Conservation (phyloP, 495 filamentous ascomycete species). For the Daldinia vernicosa region DNA sequence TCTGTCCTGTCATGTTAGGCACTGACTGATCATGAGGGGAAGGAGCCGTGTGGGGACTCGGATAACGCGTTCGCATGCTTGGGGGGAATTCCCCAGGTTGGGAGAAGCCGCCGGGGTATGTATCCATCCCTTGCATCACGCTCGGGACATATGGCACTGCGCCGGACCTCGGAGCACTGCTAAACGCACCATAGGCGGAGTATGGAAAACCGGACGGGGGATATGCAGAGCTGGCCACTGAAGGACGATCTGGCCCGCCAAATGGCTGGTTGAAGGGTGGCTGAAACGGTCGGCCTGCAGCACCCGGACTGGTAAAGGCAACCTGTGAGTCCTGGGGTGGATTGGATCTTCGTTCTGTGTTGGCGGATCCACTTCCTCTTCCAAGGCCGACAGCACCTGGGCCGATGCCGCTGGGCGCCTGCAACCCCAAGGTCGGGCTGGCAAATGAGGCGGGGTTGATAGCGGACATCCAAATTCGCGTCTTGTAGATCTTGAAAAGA, state of each 20-base stretch:
- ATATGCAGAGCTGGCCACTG: conserved; percentile 48
- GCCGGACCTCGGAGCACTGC: conserved; percentile 49
- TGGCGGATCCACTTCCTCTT: conserved; percentile 48
- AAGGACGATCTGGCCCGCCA: conserved; percentile 47
- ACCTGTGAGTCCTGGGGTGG: conserved; percentile 54
- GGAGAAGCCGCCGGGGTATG: conserved; percentile 54
- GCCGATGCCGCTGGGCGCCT: conserved; percentile 69
- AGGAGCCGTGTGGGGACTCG: conserved; percentile 48
- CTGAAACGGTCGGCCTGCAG: conserved; percentile 51
- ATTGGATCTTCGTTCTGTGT: conserved; percentile 59
- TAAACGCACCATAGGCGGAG: conserved; percentile 58
- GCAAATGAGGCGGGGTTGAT: conserved; percentile 98
- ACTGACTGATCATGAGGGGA: conserved; percentile 52
- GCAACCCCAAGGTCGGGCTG: conserved; percentile 77
- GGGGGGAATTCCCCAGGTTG: conserved; percentile 52
- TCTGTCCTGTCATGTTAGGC: conserved; percentile 47
- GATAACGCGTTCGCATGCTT: conserved; percentile 54
- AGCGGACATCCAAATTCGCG: conserved; percentile 98
- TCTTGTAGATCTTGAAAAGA: conserved; percentile 98
- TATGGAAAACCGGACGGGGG: conserved; percentile 50
- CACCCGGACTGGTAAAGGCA: conserved; percentile 47
- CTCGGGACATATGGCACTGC: conserved; percentile 48
- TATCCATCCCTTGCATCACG: conserved; percentile 54
- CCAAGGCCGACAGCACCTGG: conserved; percentile 65
- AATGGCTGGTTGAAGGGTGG: conserved; percentile 51